Base-by-base conservation (phyloP, 129 eudicot species). In the Sambucus nigra region DNA sequence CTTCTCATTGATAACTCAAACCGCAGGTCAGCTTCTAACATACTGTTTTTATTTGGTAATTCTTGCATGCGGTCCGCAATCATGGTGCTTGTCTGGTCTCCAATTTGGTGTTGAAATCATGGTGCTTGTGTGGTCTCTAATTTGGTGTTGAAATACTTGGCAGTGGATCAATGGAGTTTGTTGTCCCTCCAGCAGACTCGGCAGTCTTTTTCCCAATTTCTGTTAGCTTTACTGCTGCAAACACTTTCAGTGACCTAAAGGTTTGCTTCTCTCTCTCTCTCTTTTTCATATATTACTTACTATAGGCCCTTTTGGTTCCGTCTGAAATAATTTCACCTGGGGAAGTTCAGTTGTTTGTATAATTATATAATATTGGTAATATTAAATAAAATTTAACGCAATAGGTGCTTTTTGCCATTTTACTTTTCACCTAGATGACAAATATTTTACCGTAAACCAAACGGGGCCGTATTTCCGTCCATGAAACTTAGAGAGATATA, bases 111-210 rank as follows among this genome's bases (percentile, higher is more conserved):
- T 25, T 48, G 47, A 33, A 52, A 69, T 53, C n/a, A 11, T 32
- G 58, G 39, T 33, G 18, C 48, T 51, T 27, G 47, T 64, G 32
- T 75, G 60, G 51, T 20, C 11, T 71, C 29, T 57, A 26, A 44
- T 24, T 12, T 20, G 14, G 41, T 51, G 31, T 25, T 48, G 47
- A 33, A 52, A 69, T 53, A 32, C 14, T 47, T 57, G 53, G 79
- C 85, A 91, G 99, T 77, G 95, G 99, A 50, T 71, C 85, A 2
- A 49, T 91, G 95, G 99, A 91, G 69, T 91, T 91, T 59, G 94
- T 91, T 54, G 88, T 91, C 53, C 95, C 99, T 65, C 82, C 95
- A 8, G 69, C 80, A 14, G 95, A 86, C 51, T 59, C 94, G 20
- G 82, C 99, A 2, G 80, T 59, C 55, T 87, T 91, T 64, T 91